Evolutionary conservation across 208 protist species (phyloP).

Genomic region (Leishmania mexicana): DNA sequence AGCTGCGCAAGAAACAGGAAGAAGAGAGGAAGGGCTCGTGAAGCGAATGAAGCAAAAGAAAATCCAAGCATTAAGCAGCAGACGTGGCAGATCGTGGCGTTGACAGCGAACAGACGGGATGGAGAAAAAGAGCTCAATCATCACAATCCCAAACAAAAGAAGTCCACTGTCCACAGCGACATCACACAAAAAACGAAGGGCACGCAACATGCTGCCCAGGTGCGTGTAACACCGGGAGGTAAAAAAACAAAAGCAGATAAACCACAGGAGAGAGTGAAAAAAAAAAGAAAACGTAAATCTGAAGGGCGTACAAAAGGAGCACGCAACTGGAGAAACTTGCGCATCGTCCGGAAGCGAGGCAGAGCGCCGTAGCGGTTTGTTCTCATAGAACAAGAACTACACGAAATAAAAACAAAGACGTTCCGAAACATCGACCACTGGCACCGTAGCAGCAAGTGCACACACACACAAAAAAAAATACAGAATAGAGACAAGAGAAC

Average conservation of each 20-base stretch:
- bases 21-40: neutral
- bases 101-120: neutral
- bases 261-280: neutral
- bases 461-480: neutral
- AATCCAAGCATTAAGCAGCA: neutral
- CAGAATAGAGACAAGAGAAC: slow-evolving; percentile 2
- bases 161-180: too few species aligned
- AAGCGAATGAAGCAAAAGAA: neutral
- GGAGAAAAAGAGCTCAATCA: neutral
- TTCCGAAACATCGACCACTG: neutral
- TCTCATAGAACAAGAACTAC: neutral
- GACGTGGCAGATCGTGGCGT: neutral
- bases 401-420: neutral
- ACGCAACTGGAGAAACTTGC: neutral
- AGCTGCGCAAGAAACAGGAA: neutral
- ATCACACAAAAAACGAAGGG: neutral
- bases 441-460: neutral
- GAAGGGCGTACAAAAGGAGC: neutral
- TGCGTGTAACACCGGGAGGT: neutral
- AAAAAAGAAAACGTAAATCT: neutral
- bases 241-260: neutral
- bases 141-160: neutral
- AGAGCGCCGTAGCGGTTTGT: neutral
- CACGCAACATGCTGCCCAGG: neutral
- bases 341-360: neutral